Evolutionary conservation across 495 filamentous ascomycete species (phyloP), one percentile per base, ranked within the genome.

Genomic region (Xylaria flabelliformis): DNA sequence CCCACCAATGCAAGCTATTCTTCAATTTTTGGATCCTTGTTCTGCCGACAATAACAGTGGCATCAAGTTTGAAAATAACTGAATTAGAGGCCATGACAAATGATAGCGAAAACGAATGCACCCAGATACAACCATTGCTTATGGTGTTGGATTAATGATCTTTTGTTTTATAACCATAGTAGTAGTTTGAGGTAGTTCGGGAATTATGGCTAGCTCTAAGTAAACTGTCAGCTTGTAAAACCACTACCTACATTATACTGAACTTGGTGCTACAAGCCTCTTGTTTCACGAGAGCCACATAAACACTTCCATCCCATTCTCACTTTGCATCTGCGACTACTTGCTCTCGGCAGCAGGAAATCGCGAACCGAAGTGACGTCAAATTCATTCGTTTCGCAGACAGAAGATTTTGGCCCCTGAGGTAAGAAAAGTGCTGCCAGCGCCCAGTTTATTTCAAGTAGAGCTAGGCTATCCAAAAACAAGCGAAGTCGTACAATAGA

Each of bases 401-500:
- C 3, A 34, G 68, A n/a, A 34, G 50, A 19, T 2, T 29, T 46
- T 32, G 75, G 76, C 12, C 74, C 70, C 21, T 74, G 34, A 24
- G 75, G 72, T 0, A 63, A 70, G 61, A 79, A 83, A 15, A n/a
- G n/a, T n/a, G n/a, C n/a, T n/a, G 12, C 2, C 4, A 29, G 26
- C 26, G 26, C 26, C 26, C 26, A 29, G 26, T 29, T 29, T 29
- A 85, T 62, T 71, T 84, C 83, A 1, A 78, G 76, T 34, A 78
- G 67, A 4, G 81, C 81, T 3, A 83, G 74, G 66, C 73, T 83
- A 53, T 51, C 32, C 41, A 51, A 24, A 10, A 1, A 3, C 53
- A 9, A 51, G 46, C 29, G 29, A 13, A n/a, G 13, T 39, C 24
- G 32, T 10, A 34, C n/a, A 13, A 24, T 4, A 32, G 17, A 44